Conservation (phyloP, 331 rosid genomes). For the Cydonia oblonga region DNA sequence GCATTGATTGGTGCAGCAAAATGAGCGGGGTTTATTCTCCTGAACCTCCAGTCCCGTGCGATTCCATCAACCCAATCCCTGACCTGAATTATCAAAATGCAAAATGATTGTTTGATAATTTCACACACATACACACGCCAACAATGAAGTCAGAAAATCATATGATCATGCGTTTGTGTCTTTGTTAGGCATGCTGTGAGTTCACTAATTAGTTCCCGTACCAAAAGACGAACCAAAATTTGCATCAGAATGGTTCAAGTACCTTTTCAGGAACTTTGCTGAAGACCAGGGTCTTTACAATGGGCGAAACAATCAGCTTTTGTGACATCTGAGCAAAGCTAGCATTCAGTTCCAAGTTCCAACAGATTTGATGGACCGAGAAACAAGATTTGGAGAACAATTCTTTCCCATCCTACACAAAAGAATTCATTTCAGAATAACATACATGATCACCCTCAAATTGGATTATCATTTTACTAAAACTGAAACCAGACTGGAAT, state of each 20-base stretch:
- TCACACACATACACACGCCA: not conserved
- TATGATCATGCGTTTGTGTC: not conserved
- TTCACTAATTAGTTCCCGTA: not conserved
- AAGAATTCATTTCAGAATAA: not conserved
- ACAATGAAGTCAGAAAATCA: not conserved
- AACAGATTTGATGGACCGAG: slow-evolving; percentile 93
- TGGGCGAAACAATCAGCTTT: slow-evolving; percentile 92
- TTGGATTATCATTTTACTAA: not conserved
- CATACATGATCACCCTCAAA: not conserved
- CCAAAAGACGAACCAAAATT: not conserved
- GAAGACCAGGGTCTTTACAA: slow-evolving; percentile 86
- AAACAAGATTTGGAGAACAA: slow-evolving; percentile 91
- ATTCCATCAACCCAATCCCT: slow-evolving; percentile 89
- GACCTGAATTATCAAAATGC: slow-evolving; percentile 39
- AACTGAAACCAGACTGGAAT: not conserved
- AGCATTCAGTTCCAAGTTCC: slow-evolving; percentile 88
- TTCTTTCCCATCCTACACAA: slow-evolving; percentile 86
- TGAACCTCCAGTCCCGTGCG: slow-evolving; percentile 66
- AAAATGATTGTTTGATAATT: not conserved
- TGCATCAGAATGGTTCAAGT: not conserved
- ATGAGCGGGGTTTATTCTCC: slow-evolving; percentile 85
- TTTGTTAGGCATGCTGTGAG: not conserved
- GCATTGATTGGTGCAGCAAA: slow-evolving; percentile 79
- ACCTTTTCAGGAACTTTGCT: slow-evolving; percentile 96
- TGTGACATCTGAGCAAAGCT: slow-evolving; percentile 89